Evolutionary conservation across 148 eudicot genomes (phyloP).

Genomic region (Gaultheria prostrata): DNA sequence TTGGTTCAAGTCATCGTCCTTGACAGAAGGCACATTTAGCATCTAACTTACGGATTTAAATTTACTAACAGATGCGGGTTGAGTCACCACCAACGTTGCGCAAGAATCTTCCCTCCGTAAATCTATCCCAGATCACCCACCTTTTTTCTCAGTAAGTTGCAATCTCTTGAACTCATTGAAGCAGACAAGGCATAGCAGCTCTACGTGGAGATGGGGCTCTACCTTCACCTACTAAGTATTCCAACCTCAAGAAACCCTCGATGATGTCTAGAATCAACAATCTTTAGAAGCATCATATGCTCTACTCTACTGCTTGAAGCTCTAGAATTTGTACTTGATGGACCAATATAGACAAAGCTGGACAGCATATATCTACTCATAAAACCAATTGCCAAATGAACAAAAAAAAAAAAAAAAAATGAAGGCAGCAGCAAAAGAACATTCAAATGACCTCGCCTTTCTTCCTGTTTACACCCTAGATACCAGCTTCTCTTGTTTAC

Average conservation of each 20-base stretch:
- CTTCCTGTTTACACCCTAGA: background rate
- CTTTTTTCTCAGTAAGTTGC: background rate
- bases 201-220: background rate
- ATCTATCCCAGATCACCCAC: background rate
- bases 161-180: slow-evolving; percentile 5
- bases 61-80: background rate
- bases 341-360: slow-evolving; percentile 5
- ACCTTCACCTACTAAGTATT: background rate
- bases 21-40: background rate
- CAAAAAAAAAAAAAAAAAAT: background rate
- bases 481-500: background rate
- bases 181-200: background rate
- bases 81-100: background rate
- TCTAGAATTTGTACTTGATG: background rate
- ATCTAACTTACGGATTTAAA: background rate
- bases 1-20: background rate
- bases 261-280: slow-evolving; percentile 1
- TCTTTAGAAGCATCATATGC: background rate
- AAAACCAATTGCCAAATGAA: background rate
- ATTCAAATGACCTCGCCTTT: background rate
- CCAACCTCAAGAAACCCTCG: background rate
- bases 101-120: background rate
- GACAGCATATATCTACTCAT: background rate
- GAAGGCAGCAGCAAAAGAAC: too few species aligned
- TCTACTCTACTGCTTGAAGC: background rate